Percentiles rank a stretch among this genome's conserved stretches.
Conservation (phyloP, 768 basidiomycete genomes). For the Phylloporus rhodoxanthus region DNA sequence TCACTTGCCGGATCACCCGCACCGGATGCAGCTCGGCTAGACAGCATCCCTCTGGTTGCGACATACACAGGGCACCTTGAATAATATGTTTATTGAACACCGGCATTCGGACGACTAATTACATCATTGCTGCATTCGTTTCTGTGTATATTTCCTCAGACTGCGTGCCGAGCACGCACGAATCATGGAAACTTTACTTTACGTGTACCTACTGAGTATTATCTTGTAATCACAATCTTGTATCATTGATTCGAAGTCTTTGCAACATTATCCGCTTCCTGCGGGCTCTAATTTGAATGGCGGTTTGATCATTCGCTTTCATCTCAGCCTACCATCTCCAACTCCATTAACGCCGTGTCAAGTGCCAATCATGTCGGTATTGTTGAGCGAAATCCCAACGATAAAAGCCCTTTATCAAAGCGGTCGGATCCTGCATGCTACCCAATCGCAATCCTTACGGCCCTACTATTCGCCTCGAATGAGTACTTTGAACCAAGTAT, state of each 20-base stretch:
- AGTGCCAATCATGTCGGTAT: conserved; percentile 12
- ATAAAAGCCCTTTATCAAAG: conserved; percentile 48
- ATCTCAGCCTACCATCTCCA: neutral
- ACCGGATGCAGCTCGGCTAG: conserved; percentile 29
- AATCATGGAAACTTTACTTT: conserved; percentile 5
- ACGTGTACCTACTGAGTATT: conserved; percentile 10
- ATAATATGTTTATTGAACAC: neutral
- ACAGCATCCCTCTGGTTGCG: conserved; percentile 38
- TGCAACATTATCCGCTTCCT: neutral
- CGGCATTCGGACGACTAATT: conserved; percentile 1
- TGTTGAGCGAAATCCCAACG: conserved; percentile 49
- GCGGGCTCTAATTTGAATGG: no score
- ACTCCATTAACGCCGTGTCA: conserved; percentile 9
- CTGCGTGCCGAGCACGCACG: neutral
- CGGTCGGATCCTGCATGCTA: conserved; percentile 32
- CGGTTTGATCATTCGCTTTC: neutral
- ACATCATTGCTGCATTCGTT: conserved; percentile 2
- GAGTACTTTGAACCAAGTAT: conserved; percentile 49
- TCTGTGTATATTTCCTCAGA: conserved; percentile 6
- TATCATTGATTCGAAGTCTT: neutral
- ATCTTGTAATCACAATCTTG: neutral
- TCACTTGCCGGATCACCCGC: conserved; percentile 38
- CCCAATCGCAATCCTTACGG: conserved; percentile 16
- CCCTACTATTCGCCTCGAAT: conserved; percentile 31
- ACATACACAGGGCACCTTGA: conserved; percentile 17